Percentiles rank a stretch among this genome's conserved stretches.
These are phyloP conservation scores for Eucalyptus decipiens DNA, from an alignment of 345 rosid genomes.

Conservation along the genomic window DNA sequence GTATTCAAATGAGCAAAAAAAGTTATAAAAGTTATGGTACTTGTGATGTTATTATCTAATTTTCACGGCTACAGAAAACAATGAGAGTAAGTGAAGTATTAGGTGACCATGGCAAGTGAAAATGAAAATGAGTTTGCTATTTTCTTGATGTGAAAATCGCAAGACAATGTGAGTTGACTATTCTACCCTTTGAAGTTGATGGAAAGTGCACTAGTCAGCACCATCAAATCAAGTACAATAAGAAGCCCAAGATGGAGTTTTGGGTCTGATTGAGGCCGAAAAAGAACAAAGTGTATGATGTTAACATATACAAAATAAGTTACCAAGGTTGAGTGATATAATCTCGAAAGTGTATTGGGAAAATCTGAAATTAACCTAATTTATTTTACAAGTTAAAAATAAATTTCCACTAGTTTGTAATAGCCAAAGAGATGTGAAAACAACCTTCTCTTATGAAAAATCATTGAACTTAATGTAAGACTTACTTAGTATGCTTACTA, in stretches of 20 bases:
- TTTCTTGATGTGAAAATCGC: not conserved
- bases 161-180: not conserved
- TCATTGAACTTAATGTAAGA: not conserved
- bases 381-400: not conserved
- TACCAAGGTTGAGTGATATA: not conserved
- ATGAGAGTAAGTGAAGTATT: not conserved
- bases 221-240: not conserved
- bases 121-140: not conserved
- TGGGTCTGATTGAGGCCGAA: not conserved
- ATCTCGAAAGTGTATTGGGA: not conserved
- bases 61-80: not conserved
- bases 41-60: not conserved
- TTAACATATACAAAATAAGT: not conserved
- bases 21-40: too few species aligned
- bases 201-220: not conserved
- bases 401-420: not conserved
- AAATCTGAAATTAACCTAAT: not conserved
- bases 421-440: not conserved
- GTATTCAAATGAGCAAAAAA: too few species aligned
- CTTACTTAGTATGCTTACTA: not conserved
- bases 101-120: not conserved
- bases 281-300: not conserved
- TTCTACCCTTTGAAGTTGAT: not conserved
- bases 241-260: not conserved
- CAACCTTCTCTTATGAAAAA: not conserved